These are phyloP conservation scores for Trichosporon sp. DNA, from an alignment of 1,284 basidiomycete genomes.

Conservation along the genomic window DNA sequence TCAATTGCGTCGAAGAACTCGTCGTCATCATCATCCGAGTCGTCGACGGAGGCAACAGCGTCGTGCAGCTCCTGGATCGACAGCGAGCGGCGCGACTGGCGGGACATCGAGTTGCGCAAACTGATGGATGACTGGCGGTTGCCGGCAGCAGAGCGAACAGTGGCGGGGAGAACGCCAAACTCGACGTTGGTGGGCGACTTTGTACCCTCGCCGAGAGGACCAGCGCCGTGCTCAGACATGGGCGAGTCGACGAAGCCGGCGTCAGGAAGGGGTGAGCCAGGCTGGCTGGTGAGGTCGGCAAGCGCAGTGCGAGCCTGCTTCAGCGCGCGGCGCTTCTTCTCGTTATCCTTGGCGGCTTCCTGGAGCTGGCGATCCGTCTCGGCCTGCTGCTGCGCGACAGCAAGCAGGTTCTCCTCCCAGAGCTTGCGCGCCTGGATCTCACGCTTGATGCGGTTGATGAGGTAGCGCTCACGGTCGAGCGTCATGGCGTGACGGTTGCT, in stretches of 20 bases:
- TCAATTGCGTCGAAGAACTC: conserved; percentile 99
- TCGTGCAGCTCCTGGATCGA: conserved; percentile 47
- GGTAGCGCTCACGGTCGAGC: conserved; percentile 81
- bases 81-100: conserved; percentile 35
- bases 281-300: conserved; percentile 43
- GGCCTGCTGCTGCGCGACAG: conserved; percentile 84
- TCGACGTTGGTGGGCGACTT: conserved; percentile 11
- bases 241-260: conserved; percentile 10
- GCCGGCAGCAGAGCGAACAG: background rate
- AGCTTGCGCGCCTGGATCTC: conserved; percentile 75
- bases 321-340: conserved; percentile 60
- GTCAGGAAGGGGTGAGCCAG: conserved; percentile 28
- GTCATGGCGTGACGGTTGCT: conserved; percentile 73
- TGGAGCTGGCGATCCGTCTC: conserved; percentile 75
- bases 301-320: conserved; percentile 74
- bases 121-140: conserved; percentile 23
- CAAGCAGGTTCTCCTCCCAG: conserved; percentile 90
- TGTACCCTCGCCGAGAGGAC: background rate
- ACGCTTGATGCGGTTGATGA: conserved; percentile 64
- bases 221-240: conserved; percentile 8
- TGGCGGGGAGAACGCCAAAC: conserved; percentile 15
- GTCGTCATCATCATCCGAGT: conserved; percentile 76
- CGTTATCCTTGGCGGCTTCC: conserved; percentile 56
- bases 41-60: conserved; percentile 48
- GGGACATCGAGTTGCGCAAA: conserved; percentile 20